These are phyloP conservation scores for Ascochyta pisi DNA, from an alignment of 2,329 filamentous ascomycete genomes.

Conservation along the genomic window DNA sequence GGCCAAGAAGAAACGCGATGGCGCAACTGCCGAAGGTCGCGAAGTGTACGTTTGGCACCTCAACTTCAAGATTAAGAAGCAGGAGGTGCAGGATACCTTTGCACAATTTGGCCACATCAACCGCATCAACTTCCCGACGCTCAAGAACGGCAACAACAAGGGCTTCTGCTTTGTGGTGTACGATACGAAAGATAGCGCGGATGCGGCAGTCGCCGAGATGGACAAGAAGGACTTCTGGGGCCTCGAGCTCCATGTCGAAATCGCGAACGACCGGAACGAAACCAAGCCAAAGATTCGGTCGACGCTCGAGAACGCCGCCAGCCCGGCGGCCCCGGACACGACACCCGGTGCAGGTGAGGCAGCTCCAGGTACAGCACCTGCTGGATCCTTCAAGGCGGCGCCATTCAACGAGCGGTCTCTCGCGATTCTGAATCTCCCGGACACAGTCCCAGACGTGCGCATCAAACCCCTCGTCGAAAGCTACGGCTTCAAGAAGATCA, in stretches of 20 bases:
- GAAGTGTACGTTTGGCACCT: slow-evolving; percentile 89
- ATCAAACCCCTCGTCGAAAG: slow-evolving; percentile 75
- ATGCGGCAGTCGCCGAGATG: slow-evolving; percentile 68
- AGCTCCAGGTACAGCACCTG: slow-evolving; percentile 23
- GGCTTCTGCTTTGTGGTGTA: slow-evolving; percentile 86
- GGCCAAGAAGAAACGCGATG: slow-evolving; percentile 78
- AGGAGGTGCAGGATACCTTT: slow-evolving; percentile 75
- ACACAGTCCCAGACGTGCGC: slow-evolving; percentile 89
- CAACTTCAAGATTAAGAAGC: slow-evolving; percentile 77
- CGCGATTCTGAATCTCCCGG: slow-evolving; percentile 83
- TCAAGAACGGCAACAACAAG: slow-evolving; percentile 70
- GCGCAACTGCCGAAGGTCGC: slow-evolving; percentile 83
- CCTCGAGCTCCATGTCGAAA: slow-evolving; percentile 69
- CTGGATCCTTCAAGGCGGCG: slow-evolving; percentile 19
- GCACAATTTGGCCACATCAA: slow-evolving; percentile 77
- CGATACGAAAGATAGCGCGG: slow-evolving; percentile 68
- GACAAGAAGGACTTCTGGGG: slow-evolving; percentile 74
- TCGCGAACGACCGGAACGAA: slow-evolving; percentile 53
- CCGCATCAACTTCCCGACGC: slow-evolving; percentile 71
- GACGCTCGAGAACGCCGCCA: slow-evolving; percentile 56
- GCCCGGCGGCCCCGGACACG: slow-evolving; percentile 46
- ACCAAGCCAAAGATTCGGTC: slow-evolving; percentile 55
- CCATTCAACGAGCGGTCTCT: slow-evolving; percentile 69
- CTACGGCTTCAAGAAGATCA: slow-evolving; percentile 77
- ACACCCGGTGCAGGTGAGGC: slow-evolving; percentile 30